phyloP scores from a whole-genome alignment of 163 green algal genomes.

The Botryococcus braunii region DNA sequence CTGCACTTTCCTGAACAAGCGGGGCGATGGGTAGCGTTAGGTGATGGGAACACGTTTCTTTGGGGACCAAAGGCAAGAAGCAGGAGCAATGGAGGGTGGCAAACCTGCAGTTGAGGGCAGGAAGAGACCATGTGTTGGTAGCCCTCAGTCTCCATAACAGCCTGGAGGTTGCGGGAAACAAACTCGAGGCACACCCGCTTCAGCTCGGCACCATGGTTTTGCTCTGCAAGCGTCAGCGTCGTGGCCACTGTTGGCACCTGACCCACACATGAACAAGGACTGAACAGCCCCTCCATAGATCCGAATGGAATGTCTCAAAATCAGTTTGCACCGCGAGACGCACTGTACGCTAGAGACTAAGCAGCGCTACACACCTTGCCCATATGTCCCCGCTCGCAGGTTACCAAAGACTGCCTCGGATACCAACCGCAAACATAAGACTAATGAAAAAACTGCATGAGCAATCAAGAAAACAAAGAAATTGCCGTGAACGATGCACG shows the following conservation, averaged over 20 bases:
- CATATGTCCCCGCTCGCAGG: too few relatives aligned
- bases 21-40: too few relatives aligned
- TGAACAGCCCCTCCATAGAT: too few relatives aligned
- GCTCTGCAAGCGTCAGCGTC: constrained; percentile 91
- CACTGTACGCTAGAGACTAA: too few relatives aligned
- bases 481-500: too few relatives aligned
- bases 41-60: neutral
- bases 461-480: too few relatives aligned
- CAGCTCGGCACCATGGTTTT: constrained; percentile 87
- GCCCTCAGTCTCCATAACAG: constrained; percentile 78
- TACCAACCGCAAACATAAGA: too few relatives aligned
- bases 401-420: too few relatives aligned
- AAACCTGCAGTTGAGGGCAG: constrained; percentile 57
- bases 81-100: neutral
- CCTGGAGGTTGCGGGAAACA: constrained; percentile 72
- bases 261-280: neutral
- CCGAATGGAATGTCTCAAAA: too few relatives aligned
- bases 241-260: constrained; percentile 81
- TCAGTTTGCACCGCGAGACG: too few relatives aligned
- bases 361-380: too few relatives aligned
- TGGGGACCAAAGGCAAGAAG: neutral
- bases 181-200: constrained; percentile 90
- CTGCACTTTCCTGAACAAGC: neutral
- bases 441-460: too few relatives aligned
- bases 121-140: constrained; percentile 70